A percentile compares a stretch with the other conserved stretches of the same genome.
Evolutionary conservation across 169 alveolate species (phyloP).

Genomic region (Theileria parva): DNA sequence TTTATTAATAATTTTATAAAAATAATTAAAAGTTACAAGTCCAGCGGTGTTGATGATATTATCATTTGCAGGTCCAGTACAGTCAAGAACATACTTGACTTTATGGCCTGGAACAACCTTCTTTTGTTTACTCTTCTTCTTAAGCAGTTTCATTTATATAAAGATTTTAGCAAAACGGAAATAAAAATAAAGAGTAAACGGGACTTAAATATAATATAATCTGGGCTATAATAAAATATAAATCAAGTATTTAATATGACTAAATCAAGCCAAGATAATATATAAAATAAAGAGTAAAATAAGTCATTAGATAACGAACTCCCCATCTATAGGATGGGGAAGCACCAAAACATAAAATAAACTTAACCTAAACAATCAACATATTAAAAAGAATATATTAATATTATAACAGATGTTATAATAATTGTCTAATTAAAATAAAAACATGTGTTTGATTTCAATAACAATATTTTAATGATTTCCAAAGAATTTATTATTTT

Average conservation of each 20-base stretch:
- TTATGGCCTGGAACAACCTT: conserved; percentile 58
- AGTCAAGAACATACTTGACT: conserved; percentile 80
- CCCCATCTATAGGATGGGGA: not conserved
- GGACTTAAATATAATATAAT: not conserved
- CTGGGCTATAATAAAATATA: not conserved
- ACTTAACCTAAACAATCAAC: not conserved
- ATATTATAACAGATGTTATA: not conserved
- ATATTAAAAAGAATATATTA: too few species aligned
- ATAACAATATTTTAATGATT: too few species aligned
- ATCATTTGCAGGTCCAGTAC: conserved; percentile 92
- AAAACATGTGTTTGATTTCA: not conserved
- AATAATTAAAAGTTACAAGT: conserved; percentile 62
- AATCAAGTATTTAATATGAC: not conserved
- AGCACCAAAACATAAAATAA: not conserved
- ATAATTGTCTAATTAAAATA: too few species aligned
- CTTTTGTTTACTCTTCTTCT: conserved; percentile 39
- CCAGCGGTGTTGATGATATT: conserved; percentile 88
- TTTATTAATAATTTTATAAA: conserved; percentile 8
- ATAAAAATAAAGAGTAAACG: not conserved
- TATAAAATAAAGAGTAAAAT: not conserved
- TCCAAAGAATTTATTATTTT: not conserved
- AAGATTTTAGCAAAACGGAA: not conserved
- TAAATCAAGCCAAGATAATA: not conserved
- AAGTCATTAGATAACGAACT: not conserved
- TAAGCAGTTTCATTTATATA: conserved; percentile 43